phyloP scores from a whole-genome alignment of 2,329 filamentous ascomycete genomes.

The Colletotrichum navitas region DNA sequence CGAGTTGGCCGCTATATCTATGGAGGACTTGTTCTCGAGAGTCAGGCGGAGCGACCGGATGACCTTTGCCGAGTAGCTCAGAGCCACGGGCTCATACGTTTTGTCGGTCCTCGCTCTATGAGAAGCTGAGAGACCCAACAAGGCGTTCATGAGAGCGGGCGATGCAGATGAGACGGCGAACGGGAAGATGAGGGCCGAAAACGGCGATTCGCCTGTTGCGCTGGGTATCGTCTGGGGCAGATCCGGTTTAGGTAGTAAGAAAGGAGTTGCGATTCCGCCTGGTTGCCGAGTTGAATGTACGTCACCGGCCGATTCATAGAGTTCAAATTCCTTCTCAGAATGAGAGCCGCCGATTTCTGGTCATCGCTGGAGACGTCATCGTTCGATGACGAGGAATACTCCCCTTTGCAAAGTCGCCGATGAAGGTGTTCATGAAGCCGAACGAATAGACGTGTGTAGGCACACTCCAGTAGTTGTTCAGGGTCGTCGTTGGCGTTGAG shows the following conservation, averaged over 20 bases:
- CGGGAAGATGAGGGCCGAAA: conserved; percentile 40
- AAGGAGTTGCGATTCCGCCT: conserved; percentile 34
- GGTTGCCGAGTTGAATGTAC: conserved; percentile 26
- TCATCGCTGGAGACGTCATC: conserved; percentile 31
- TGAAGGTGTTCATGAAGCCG: conserved; percentile 31
- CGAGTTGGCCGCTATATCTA: conserved; percentile 34
- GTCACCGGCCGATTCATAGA: conserved; percentile 20
- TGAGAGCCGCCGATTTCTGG: conserved; percentile 14
- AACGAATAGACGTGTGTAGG: conserved; percentile 29
- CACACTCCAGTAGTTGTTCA: conserved; percentile 24
- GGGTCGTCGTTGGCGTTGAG: conserved; percentile 19
- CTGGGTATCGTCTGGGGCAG: conserved; percentile 40
- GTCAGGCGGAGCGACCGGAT: conserved; percentile 38
- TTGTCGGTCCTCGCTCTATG: conserved; percentile 38
- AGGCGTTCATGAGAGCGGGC: conserved; percentile 40
- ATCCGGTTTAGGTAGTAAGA: conserved; percentile 41
- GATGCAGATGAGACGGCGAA: conserved; percentile 40
- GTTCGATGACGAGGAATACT: conserved; percentile 21
- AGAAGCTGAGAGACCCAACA: conserved; percentile 41
- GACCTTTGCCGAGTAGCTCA: conserved; percentile 41
- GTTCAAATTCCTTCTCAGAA: conserved; percentile 23
- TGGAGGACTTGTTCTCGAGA: conserved; percentile 21
- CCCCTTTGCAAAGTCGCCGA: conserved; percentile 23
- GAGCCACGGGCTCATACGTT: conserved; percentile 25
- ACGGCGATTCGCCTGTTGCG: conserved; percentile 35